These are phyloP conservation scores for Lasiodiplodia sp. DNA, from an alignment of 2,329 filamentous ascomycete genomes.

Conservation along the genomic window DNA sequence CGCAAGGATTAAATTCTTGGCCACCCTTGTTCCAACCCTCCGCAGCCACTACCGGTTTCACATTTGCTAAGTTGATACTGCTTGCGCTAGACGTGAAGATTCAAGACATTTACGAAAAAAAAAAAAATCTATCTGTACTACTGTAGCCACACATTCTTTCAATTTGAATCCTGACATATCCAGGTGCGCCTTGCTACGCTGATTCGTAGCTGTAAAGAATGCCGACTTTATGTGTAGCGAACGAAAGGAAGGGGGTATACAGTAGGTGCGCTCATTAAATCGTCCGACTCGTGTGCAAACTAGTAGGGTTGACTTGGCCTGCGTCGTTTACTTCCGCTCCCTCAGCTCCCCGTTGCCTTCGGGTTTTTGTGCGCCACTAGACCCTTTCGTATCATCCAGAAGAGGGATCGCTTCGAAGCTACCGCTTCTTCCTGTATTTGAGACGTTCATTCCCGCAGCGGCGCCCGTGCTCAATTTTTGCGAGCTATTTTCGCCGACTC, in stretches of 20 bases:
- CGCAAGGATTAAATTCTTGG: slow-evolving; percentile 18
- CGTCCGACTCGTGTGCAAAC: neutral
- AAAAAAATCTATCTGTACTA: neutral
- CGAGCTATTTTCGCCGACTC: slow-evolving; percentile 17
- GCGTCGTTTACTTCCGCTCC: slow-evolving; percentile 28
- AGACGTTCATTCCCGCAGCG: slow-evolving; percentile 11
- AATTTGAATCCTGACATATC: neutral
- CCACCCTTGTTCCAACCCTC: neutral
- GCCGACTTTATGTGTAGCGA: neutral
- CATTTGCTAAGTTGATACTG: neutral
- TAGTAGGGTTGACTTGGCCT: neutral
- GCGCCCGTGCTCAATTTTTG: slow-evolving; percentile 28
- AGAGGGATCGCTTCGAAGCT: slow-evolving; percentile 66
- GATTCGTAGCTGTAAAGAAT: neutral
- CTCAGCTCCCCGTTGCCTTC: slow-evolving; percentile 25
- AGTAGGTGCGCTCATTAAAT: slow-evolving; percentile 15
- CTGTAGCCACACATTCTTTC: neutral
- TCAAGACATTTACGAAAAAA: neutral
- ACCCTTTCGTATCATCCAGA: slow-evolving; percentile 55
- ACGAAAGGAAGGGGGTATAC: slow-evolving; percentile 3
- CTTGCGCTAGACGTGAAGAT: neutral
- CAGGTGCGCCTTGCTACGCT: slow-evolving; percentile 13
- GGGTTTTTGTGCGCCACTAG: slow-evolving; percentile 32
- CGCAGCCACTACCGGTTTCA: neutral
- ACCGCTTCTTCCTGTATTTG: slow-evolving; percentile 29